Evolutionary conservation across 2,329 filamentous ascomycete species (phyloP).

Genomic region (Ilyonectria robusta): DNA sequence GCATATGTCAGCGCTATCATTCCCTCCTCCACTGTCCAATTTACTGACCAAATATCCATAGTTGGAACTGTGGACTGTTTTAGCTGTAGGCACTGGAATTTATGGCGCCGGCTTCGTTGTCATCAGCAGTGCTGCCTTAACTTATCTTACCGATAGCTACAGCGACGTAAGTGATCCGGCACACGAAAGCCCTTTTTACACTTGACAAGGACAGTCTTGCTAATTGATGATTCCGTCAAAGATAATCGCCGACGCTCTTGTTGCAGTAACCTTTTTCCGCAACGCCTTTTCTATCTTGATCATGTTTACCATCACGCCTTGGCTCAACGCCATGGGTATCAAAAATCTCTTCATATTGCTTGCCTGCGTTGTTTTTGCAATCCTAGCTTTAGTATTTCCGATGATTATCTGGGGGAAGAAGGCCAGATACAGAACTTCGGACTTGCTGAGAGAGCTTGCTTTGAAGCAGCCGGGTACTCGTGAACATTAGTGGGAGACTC

Average conservation of each 20-base stretch:
- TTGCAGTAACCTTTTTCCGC: conserved; percentile 43
- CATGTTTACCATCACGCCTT: conserved; percentile 40
- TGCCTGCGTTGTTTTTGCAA: no score
- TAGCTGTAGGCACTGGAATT: conserved; percentile 52
- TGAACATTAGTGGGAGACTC: no score
- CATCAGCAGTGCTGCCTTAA: conserved; percentile 52
- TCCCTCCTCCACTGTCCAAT: neutral
- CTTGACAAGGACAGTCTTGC: no score
- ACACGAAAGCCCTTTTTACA: no score
- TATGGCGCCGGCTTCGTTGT: conserved; percentile 56
- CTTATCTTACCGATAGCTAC: conserved; percentile 54
- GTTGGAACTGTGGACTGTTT: conserved; percentile 57
- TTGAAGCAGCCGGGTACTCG: no score
- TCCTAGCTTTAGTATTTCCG: no score
- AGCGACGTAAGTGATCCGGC: conserved; percentile 47
- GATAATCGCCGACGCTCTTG: conserved; percentile 45
- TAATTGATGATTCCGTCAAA: neutral
- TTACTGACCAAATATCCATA: conserved; percentile 10
- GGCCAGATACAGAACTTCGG: no score
- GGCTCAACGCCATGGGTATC: conserved; percentile 44
- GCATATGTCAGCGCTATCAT: conserved; percentile 45
- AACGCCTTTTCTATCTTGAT: conserved; percentile 42
- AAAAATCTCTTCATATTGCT: neutral
- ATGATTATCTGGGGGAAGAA: no score
- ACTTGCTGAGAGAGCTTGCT: no score